Percentiles rank a stretch among this genome's conserved stretches.
These are phyloP conservation scores for Zygosaccharomyces bisporus DNA, from an alignment of 805 yeast species.

Conservation along the genomic window DNA sequence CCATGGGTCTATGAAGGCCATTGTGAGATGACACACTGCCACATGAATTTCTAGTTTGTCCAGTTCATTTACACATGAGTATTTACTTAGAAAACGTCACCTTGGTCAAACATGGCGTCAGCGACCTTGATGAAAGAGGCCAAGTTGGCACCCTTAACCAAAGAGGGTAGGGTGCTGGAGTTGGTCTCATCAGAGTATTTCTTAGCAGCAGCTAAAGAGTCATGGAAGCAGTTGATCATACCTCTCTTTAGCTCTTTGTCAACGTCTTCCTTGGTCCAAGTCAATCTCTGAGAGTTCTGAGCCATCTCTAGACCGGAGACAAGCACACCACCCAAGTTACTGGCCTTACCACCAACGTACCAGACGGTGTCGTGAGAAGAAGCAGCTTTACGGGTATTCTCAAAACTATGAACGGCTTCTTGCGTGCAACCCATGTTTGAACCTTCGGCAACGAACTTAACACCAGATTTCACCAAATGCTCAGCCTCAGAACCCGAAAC, in stretches of 20 bases:
- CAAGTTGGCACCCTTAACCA: slow-evolving; percentile 98
- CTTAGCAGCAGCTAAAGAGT: slow-evolving; percentile 84
- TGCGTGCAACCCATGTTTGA: slow-evolving; percentile 99
- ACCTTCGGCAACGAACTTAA: slow-evolving; percentile 95
- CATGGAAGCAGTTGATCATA: slow-evolving; percentile 89
- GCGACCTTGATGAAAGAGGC: slow-evolving; percentile 99
- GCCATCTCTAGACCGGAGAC: slow-evolving; percentile 99
- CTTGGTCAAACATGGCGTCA: slow-evolving; percentile 96
- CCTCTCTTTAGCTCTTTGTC: slow-evolving; percentile 86
- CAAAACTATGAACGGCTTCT: slow-evolving; percentile 94
- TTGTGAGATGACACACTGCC: not conserved
- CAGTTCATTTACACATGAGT: slow-evolving; percentile 7
- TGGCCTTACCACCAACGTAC: slow-evolving; percentile 99
- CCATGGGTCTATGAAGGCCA: no score
- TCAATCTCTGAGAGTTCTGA: slow-evolving; percentile 92
- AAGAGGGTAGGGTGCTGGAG: slow-evolving; percentile 76
- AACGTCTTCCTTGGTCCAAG: slow-evolving; percentile 91
- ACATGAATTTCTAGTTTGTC: not conserved
- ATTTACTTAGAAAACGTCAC: slow-evolving; percentile 52
- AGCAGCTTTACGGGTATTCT: slow-evolving; percentile 61
- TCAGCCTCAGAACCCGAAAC: slow-evolving; percentile 95
- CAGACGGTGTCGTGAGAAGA: slow-evolving; percentile 59
- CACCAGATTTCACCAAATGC: slow-evolving; percentile 88
- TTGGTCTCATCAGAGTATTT: slow-evolving; percentile 68
- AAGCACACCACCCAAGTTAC: slow-evolving; percentile 99